phyloP scores from a whole-genome alignment of 176 grass and related monocot genomes.

The Juncus effusus region DNA sequence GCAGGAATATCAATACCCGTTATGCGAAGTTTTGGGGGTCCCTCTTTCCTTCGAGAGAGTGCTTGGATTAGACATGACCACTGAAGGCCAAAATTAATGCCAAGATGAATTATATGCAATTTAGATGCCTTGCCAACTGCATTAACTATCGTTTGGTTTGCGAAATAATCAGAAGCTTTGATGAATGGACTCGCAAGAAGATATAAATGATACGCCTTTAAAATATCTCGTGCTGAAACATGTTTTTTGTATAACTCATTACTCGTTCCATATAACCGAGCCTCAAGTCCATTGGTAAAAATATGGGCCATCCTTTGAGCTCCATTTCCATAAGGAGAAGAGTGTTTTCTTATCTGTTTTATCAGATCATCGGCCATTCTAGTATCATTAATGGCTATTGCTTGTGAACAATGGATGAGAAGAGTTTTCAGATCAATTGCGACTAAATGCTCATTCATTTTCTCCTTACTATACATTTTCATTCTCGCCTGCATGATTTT shows the following conservation, averaged over 20 bases:
- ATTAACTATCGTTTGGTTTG: constrained; percentile 23
- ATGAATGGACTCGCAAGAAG: constrained; percentile 34
- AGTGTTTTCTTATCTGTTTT: constrained; percentile 30
- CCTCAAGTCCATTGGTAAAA: constrained; percentile 31
- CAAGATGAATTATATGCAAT: constrained; percentile 32
- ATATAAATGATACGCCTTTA: constrained; percentile 35
- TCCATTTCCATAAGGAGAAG: constrained; percentile 30
- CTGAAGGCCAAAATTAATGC: constrained; percentile 34
- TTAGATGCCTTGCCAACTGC: constrained; percentile 6
- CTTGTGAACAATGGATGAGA: constrained; percentile 33
- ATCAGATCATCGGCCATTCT: constrained; percentile 18
- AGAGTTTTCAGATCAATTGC: constrained; percentile 29
- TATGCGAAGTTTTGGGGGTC: constrained; percentile 21
- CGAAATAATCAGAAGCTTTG: constrained; percentile 26
- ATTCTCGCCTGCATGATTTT: not conserved
- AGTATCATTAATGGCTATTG: constrained; percentile 32
- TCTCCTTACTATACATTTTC: constrained; percentile 16
- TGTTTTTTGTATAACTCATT: constrained; percentile 30
- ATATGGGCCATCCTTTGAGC: constrained; percentile 27
- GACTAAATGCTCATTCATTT: constrained; percentile 14
- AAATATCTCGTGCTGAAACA: constrained; percentile 25
- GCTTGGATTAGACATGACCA: constrained; percentile 35
- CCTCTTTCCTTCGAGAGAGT: constrained; percentile 19
- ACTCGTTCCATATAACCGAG: constrained; percentile 33
- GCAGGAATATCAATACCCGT: constrained; percentile 30